Conservation (phyloP, 225 moss, liverwort and hornwort genomes). For the Sphagnum contortum region DNA sequence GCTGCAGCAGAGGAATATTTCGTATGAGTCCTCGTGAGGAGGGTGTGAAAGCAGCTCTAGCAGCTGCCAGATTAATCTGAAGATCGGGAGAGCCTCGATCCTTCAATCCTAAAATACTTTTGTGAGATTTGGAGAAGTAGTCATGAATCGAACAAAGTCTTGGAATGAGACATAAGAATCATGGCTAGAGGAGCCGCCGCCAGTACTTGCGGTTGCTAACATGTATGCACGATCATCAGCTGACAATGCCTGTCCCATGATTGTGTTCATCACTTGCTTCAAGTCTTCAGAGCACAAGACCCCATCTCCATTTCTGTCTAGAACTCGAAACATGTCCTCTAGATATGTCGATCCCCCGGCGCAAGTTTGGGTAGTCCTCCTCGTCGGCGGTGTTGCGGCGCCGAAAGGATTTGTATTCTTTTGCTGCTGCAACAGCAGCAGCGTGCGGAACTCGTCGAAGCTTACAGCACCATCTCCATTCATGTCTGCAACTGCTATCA, state of each 20-base stretch:
- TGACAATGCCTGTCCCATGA: constrained; percentile 28
- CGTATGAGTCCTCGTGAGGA: no score
- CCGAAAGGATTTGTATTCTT: not conserved
- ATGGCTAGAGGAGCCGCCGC: constrained; percentile 10
- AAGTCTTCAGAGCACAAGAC: constrained; percentile 53
- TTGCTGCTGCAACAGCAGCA: constrained; percentile 26
- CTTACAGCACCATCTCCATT: constrained; percentile 49
- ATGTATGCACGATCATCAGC: constrained; percentile 37
- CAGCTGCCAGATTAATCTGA: no score
- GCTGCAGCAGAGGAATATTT: no score
- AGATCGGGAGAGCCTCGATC: no score
- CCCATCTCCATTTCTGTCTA: constrained; percentile 81
- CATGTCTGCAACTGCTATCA: constrained; percentile 62
- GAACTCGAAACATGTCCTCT: constrained; percentile 44
- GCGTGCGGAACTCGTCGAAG: constrained; percentile 55
- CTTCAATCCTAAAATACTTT: no score
- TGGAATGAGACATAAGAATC: no score
- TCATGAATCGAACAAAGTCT: no score
- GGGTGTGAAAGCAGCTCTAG: no score
- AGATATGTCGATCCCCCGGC: constrained; percentile 15
- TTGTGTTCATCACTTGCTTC: constrained; percentile 34
- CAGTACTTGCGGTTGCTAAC: constrained; percentile 30
- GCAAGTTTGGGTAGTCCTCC: constrained; percentile 10
- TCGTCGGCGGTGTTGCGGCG: not conserved
- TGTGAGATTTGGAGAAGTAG: no score